Percentiles rank a stretch among this genome's conserved stretches.
These are phyloP conservation scores for Podospora conica DNA, from an alignment of 495 filamentous ascomycete genomes.

Conservation along the genomic window DNA sequence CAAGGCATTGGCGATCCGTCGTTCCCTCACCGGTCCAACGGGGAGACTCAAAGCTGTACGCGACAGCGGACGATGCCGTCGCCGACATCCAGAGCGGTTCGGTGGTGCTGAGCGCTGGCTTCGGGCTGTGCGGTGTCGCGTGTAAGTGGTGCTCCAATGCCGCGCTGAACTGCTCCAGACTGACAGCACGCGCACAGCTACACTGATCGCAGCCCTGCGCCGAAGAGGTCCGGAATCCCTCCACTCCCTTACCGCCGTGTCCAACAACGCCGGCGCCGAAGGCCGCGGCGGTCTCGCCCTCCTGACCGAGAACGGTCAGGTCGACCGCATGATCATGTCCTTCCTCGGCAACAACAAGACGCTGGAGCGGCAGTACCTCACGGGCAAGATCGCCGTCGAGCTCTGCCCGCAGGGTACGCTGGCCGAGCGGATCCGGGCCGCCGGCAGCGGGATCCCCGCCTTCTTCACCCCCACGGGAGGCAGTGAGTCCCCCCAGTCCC, in stretches of 20 bases:
- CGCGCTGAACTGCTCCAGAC: neutral
- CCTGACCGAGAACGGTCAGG: constrained; percentile 48
- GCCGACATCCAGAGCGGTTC: constrained; percentile 53
- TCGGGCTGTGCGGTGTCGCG: constrained; percentile 56
- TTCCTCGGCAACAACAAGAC: constrained; percentile 59
- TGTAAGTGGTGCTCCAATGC: constrained; percentile 32
- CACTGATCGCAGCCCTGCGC: constrained; percentile 45
- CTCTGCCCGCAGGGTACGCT: constrained; percentile 61
- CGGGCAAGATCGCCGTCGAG: constrained; percentile 56
- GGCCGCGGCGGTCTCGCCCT: constrained; percentile 50
- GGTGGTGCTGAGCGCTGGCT: constrained; percentile 53
- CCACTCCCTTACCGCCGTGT: constrained; percentile 54
- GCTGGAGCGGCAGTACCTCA: constrained; percentile 58
- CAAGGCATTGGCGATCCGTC: constrained; percentile 11
- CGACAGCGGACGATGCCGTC: constrained; percentile 54
- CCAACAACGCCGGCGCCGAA: constrained; percentile 58
- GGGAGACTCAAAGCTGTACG: constrained; percentile 48
- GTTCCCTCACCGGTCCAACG: constrained; percentile 28
- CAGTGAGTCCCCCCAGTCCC: constrained; percentile 26
- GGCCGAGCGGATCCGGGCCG: constrained; percentile 56
- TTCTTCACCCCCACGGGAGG: constrained; percentile 62
- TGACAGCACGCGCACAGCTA: constrained; percentile 27
- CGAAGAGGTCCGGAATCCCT: constrained; percentile 39
- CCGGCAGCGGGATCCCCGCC: constrained; percentile 60
- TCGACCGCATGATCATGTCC: constrained; percentile 54